Percentiles rank a stretch among this genome's conserved stretches.
Evolutionary conservation across 1,284 basidiomycete genomes (phyloP).

Genomic region (Phellopilus nigrolimitatus): DNA sequence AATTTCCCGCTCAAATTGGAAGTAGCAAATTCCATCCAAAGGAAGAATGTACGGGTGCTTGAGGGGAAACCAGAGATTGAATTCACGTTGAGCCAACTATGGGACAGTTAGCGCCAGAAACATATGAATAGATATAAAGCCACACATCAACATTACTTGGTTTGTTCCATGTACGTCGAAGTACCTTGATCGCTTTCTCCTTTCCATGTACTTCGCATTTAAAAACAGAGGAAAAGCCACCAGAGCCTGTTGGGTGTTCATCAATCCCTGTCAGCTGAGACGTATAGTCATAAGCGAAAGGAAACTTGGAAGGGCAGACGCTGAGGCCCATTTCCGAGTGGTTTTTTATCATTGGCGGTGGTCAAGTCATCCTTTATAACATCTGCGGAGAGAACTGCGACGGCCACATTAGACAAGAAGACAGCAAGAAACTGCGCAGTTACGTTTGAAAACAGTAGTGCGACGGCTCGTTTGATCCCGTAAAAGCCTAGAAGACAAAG

Average conservation of each 20-base stretch:
- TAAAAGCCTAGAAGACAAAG: too few relatives aligned
- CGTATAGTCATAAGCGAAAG: slow-evolving; percentile 1
- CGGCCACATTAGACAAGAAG: too few relatives aligned
- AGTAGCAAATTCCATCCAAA: slow-evolving; percentile 8
- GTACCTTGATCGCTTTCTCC: neutral
- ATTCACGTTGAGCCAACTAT: neutral
- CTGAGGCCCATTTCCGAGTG: neutral
- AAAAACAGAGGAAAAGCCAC: neutral
- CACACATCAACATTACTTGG: neutral
- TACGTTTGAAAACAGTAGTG: too few relatives aligned
- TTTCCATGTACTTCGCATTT: neutral
- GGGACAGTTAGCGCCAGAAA: neutral
- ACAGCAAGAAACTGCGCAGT: too few relatives aligned
- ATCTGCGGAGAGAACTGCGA: too few relatives aligned
- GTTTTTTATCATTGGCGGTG: too few relatives aligned
- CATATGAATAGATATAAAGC: neutral
- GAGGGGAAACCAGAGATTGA: slow-evolving; percentile 6
- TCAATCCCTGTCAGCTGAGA: neutral
- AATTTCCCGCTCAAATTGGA: neutral
- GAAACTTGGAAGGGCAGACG: neutral
- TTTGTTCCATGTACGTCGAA: neutral
- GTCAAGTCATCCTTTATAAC: too few relatives aligned
- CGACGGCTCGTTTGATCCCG: too few relatives aligned
- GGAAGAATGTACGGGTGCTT: slow-evolving; percentile 11
- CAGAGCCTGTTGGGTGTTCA: neutral